Base-by-base conservation (phyloP, 202 grass and related monocot genomes). In the Saccharum hybrid region DNA sequence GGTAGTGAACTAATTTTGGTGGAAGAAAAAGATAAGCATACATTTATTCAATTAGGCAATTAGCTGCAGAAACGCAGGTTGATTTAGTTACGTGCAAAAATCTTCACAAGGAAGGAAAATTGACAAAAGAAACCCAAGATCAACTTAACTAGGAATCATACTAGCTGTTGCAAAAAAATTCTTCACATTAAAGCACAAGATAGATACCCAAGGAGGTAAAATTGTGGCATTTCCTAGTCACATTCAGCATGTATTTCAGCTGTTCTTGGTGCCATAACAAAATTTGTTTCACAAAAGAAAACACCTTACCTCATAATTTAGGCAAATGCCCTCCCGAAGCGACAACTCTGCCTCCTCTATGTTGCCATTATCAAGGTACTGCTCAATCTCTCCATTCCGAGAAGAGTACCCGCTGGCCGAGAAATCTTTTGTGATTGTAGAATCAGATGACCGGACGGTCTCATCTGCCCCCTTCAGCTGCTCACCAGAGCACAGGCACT, bases 401-500 rank as follows among this genome's bases (percentile, higher is more conserved):
- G 85, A 92, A 9, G 85, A 90, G 77, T 84, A 94, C 36, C 80
- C 72, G 22, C 81, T 84, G 9, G 73, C 73, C 4, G 76, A 88
- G 48, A n/a, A 84, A 64, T 90, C 86, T 66, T 89, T 89, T 16
- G 85, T 87, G 37, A 80, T 73, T 18, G 68, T 56, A 66, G 86
- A 88, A 52, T 90, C 85, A 1, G 78, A 63, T 42, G 90, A 91
- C 0, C 38, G 84, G 75, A 71, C 39, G 28, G 76, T 90, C 74
- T 94, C 91, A 84, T 95, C 89, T 42, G 79, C 82, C 70, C 78
- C 76, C 52, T 63, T 90, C 40, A 96, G 76, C 87, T 99, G 96
- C 79, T 99, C 91, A 39, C 93, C 88, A 18, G 93, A 96, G 88
- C 96, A 99, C 82, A 96, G 82, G 75, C 93, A 99, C 89, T 99